These are phyloP conservation scores for Botrytis fabae DNA, from an alignment of 2,329 filamentous ascomycete species.

Conservation along the genomic window DNA sequence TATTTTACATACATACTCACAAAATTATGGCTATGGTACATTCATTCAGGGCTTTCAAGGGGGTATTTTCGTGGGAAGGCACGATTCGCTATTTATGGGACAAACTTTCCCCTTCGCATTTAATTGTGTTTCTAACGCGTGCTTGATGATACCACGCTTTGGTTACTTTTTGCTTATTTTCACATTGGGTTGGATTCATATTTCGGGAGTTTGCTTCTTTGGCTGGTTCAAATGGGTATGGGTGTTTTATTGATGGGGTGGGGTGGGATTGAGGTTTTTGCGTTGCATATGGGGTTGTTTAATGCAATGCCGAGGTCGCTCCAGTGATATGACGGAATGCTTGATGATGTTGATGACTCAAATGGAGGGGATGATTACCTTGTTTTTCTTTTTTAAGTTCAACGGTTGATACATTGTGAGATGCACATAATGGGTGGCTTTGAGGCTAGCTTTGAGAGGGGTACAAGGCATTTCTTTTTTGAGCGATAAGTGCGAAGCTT, in stretches of 20 bases:
- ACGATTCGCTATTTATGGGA: background rate
- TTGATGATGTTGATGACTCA: constrained; percentile 2
- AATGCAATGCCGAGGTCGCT: background rate
- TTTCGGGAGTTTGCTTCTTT: background rate
- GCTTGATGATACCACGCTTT: constrained; percentile 2
- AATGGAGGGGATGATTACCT: background rate
- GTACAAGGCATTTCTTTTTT: background rate
- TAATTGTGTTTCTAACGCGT: background rate
- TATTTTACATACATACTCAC: constrained; percentile 5
- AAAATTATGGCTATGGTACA: background rate
- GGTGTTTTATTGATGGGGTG: background rate
- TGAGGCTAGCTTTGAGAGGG: background rate
- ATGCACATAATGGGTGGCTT: background rate
- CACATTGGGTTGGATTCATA: background rate
- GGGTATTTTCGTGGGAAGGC: background rate
- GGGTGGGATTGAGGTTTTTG: background rate
- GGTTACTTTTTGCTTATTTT: constrained; percentile 1
- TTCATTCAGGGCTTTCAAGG: background rate
- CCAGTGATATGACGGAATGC: background rate
- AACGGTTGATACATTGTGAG: background rate
- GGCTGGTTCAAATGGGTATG: background rate
- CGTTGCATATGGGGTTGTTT: background rate
- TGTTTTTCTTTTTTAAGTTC: background rate
- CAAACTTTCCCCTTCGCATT: background rate
- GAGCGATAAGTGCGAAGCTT: background rate